Evolutionary conservation across 805 yeast species (phyloP).

Genomic region (Lipomyces lipofer): DNA sequence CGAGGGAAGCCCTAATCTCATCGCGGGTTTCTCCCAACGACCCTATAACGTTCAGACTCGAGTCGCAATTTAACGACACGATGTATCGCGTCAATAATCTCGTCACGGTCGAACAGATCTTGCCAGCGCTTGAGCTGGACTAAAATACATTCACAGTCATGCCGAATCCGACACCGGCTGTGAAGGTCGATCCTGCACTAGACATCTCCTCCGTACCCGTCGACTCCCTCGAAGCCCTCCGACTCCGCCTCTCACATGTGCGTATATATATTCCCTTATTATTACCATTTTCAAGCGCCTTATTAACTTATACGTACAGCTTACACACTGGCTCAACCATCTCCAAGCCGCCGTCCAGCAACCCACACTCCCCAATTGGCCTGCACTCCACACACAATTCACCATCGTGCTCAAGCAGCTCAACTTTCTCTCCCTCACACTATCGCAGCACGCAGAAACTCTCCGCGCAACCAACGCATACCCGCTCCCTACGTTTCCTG

Average conservation of each 20-base stretch:
- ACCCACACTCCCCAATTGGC: constrained; percentile 51
- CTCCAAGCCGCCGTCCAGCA: constrained; percentile 27
- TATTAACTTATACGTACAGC: not conserved
- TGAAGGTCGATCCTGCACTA: constrained; percentile 16
- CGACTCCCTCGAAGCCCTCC: constrained; percentile 59
- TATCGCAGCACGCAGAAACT: constrained; percentile 60
- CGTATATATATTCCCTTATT: constrained; percentile 13
- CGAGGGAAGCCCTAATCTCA: too few species aligned
- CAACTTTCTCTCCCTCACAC: constrained; percentile 67
- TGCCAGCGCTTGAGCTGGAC: too few species aligned
- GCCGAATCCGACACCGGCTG: too few species aligned
- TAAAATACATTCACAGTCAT: too few species aligned
- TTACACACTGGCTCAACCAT: constrained; percentile 24
- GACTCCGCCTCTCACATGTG: constrained; percentile 61
- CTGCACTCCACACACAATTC: constrained; percentile 78
- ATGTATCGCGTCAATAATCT: too few species aligned
- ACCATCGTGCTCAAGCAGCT: constrained; percentile 81
- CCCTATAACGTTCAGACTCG: too few species aligned
- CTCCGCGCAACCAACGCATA: constrained; percentile 71
- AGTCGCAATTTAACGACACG: too few species aligned
- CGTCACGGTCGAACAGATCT: too few species aligned
- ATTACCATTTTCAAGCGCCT: not conserved
- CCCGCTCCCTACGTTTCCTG: constrained; percentile 83
- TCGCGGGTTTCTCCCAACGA: too few species aligned
- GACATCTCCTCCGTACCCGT: constrained; percentile 53